Base-by-base conservation (phyloP, 768 basidiomycete species). In the Serpula lacrymans region DNA sequence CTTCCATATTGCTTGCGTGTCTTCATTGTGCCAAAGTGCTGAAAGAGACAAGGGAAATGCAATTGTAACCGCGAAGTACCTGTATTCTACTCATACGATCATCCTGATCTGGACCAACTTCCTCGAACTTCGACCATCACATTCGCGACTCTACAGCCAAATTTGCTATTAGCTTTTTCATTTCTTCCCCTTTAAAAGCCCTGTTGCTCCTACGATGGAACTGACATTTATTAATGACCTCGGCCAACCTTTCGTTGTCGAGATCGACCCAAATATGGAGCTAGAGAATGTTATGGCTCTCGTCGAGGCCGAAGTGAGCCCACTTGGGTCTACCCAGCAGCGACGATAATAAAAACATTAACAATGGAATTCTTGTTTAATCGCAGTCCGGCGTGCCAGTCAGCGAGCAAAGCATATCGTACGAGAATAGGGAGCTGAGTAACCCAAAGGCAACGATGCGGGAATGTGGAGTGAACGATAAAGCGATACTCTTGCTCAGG, bases 201-300 rank as follows among this genome's bases (percentile, higher is more conserved):
- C n/a, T n/a, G n/a, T n/a, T n/a, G n/a, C n/a, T n/a, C n/a, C 32
- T 30, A 55, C 48, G 47, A 90, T 89, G 87, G 68, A 78, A 51
- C 62, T 89, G 41, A 88, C 85, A 2, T 86, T 89, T 55, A 63
- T 80, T 31, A 85, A 69, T 35, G 86, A 88, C 48, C 47, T 74
- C 16, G 86, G 85, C 6, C 69, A 81, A 41, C 67, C 72, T 1
- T 87, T 76, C 50, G 54, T 64, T 28, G 67, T 95, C 37, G 94
- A 97, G 57, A 89, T 96, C 50, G 90, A 93, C 65, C 77, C 88
- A 1, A 75, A 74, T 39, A 93, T 97, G 88, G 82, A 89, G 60
- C 77, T 98, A 21, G 88, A 90, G 69, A 87, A 94, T 59, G 82
- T 97, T 26, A 85, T 86, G 77, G 95, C 90, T 10, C 70, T 97